Base-by-base conservation (phyloP, 768 basidiomycete species). In the Tylopilus balloui region DNA sequence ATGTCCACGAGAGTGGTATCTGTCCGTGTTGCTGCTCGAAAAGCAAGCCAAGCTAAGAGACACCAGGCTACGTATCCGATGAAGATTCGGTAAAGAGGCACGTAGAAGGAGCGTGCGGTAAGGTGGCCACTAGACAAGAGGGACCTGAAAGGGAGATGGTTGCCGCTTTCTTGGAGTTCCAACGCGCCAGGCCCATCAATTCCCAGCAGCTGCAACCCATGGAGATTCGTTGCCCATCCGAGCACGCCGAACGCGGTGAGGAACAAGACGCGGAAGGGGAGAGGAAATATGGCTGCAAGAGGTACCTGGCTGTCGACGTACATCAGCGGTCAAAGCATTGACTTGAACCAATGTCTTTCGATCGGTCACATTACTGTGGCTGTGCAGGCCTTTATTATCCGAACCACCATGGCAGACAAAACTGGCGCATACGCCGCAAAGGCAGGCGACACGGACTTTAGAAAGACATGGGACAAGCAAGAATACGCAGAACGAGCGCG, bases 391-490 rank as follows among this genome's bases (percentile, higher is more conserved):
- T 31, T n/a, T 4, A 24, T 21, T 17, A 37, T 19, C 1, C 14
- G 0, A 8, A 19, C 47, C 42, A 45, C 8, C 45, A 67, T 69
- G 66, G 42, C 63, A 43, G 66, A 67, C 52, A 67, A 61, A 41
- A 52, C 65, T 23, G 62, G 69, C 17, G 69, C 73, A 17, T 72
- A 72, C 46, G 57, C 59, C 44, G 55, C 71, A 27, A 71, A 71
- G 43, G 68, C 73, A 4, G 55, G 60, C 15, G 87, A 88, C 67
- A 87, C 86, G 10, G 85, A 87, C 66, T 88, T 88, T 58, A 71
- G 92, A 41, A 86, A 86, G 70, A 91, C 85, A 76, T 98, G 94
- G 93, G 88, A 96, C 74, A 92, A 92, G 71, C 85, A 93, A 64
- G 90, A 89, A 64, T 91, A 86, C 70, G 80, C 85, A 13, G 88